Evolutionary conservation across 768 basidiomycete genomes (phyloP), one percentile per base, ranked within the genome.

Genomic region (Suillus cothurnatus): DNA sequence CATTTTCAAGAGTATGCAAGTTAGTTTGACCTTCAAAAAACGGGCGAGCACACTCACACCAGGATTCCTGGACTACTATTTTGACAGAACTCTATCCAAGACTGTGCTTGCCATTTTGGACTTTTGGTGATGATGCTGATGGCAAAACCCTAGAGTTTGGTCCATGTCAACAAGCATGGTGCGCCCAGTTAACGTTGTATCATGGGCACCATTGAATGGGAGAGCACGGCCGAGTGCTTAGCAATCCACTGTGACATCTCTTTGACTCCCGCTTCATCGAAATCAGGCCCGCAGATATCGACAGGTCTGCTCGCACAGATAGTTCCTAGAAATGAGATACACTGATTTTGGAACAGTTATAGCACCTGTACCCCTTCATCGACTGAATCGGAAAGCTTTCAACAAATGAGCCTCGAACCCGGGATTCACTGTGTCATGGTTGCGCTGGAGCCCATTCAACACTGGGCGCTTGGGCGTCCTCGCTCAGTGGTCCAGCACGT

Each of bases 81-180:
- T 34, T 34, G 34, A 34, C 34, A 34, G 6, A 6, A 6, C 34
- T 34, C 34, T n/a, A n/a, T n/a, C n/a, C n/a, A n/a, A n/a, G n/a
- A n/a, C n/a, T n/a, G n/a, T n/a, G n/a, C n/a, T n/a, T n/a, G n/a
- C n/a, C n/a, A n/a, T n/a, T n/a, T n/a, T n/a, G n/a, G n/a, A n/a
- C n/a, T n/a, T n/a, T n/a, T n/a, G n/a, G n/a, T n/a, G n/a, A n/a
- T n/a, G n/a, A n/a, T n/a, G 57, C 34, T 56, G 9, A 60, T 64
- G 59, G 28, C 70, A 26, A 17, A 63, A 65, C 49, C 64, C 28
- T 68, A 93, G 93, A 95, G 76, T 96, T 97, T 66, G 95, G 95
- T 97, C 45, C 97, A 93, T 70, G 95, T 97, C 34, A 89, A 96
- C 76, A n/a, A 93, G 43, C 93, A 95, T 64, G 96, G 96, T n/a